phyloP scores from a whole-genome alignment of 768 basidiomycete genomes.

The Pulveroboletus sp. region DNA sequence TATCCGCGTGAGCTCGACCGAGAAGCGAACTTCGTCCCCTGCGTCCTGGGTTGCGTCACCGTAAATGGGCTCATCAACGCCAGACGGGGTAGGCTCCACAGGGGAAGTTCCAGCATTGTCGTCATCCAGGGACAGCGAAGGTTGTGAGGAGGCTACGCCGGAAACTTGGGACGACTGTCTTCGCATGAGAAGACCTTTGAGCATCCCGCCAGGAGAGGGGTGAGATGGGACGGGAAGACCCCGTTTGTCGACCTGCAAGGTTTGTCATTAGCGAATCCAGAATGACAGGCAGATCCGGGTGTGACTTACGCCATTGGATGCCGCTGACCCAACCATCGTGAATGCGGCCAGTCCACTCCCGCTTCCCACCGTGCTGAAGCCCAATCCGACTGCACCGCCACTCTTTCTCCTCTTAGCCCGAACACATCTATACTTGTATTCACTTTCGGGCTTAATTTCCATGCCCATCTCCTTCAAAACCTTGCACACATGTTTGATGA shows the following conservation, averaged over 20 bases:
- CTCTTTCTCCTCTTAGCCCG: constrained; percentile 70
- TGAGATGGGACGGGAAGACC: constrained; percentile 83
- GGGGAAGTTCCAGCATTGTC: constrained; percentile 28
- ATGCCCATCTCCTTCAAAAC: constrained; percentile 88
- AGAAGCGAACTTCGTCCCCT: constrained; percentile 96
- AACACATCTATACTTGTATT: constrained; percentile 87
- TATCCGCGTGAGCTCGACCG: constrained; percentile 87
- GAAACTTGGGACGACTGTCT: constrained; percentile 83
- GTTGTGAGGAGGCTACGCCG: constrained; percentile 34
- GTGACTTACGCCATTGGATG: constrained; percentile 75
- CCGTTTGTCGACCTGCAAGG: constrained; percentile 74
- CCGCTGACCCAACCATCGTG: constrained; percentile 75
- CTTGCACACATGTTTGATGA: constrained; percentile 78
- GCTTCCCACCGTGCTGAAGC: constrained; percentile 37
- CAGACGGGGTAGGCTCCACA: constrained; percentile 35
- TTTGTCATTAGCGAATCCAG: constrained; percentile 4
- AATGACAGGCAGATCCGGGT: background rate
- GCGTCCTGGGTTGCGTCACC: constrained; percentile 78
- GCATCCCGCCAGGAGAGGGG: constrained; percentile 70
- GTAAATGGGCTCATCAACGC: constrained; percentile 57
- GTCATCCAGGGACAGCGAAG: constrained; percentile 50
- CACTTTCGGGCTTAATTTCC: constrained; percentile 81
- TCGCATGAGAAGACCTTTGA: constrained; percentile 84
- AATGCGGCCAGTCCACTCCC: constrained; percentile 63
- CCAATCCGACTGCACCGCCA: constrained; percentile 39